Conservation (phyloP, 1,139 yeast genomes). For the Magnusiomyces fungicola region DNA sequence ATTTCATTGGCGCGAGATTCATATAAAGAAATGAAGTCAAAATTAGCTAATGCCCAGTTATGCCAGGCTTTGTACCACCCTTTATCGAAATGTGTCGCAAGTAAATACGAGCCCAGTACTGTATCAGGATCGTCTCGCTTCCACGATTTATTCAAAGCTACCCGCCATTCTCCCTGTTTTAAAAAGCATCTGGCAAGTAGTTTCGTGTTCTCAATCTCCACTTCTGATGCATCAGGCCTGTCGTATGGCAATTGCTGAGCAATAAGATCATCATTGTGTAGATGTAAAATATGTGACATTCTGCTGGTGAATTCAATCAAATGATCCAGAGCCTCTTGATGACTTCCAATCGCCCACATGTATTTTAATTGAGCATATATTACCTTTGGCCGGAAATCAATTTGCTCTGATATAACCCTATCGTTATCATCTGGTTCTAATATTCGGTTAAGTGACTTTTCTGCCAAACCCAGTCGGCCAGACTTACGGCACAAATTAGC, state of each 20-base stretch:
- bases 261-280: conserved; percentile 52
- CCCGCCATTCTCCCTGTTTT: conserved; percentile 98
- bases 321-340: conserved; percentile 77
- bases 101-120: conserved; percentile 80
- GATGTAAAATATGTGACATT: conserved; percentile 68
- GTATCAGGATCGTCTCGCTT: conserved; percentile 65
- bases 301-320: conserved; percentile 85
- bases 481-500: conserved; percentile 94
- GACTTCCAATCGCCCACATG: conserved; percentile 94
- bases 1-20: conserved; percentile 24
- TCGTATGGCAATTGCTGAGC: conserved; percentile 81
- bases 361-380: conserved; percentile 94
- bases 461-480: conserved; percentile 86
- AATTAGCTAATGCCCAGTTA: conserved; percentile 97
- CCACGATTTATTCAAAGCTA: conserved; percentile 65
- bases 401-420: conserved; percentile 34
- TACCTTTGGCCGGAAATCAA: conserved; percentile 57
- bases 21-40: conserved; percentile 75
- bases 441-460: conserved; percentile 74
- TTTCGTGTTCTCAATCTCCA: conserved; percentile 77
- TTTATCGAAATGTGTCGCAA: conserved; percentile 90
- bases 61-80: conserved; percentile 99
- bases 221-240: conserved; percentile 67
- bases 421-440: conserved; percentile 46
- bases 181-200: conserved; percentile 87